Percentiles rank a stretch among this genome's conserved stretches.
Conservation (phyloP, 176 grass and related monocot genomes). For the Musa schizocarpa region DNA sequence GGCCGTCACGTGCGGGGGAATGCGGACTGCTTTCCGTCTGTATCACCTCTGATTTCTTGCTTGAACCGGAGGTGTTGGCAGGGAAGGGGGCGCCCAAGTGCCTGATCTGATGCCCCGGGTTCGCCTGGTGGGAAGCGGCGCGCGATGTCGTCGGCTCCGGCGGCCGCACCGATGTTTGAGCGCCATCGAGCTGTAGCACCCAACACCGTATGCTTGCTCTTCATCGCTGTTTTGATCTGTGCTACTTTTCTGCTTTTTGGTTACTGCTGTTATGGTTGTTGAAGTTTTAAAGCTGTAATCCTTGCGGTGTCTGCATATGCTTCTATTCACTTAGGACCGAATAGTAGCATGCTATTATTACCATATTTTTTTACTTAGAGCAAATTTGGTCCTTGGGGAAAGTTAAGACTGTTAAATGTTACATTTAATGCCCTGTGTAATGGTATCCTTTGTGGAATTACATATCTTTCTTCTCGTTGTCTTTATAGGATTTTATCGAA, state of each 20-base stretch:
- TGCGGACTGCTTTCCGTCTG: not conserved
- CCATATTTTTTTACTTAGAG: too few relatives aligned
- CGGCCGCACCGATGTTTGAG: conserved; percentile 37
- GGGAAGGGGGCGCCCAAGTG: conserved; percentile 34
- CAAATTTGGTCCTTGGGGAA: too few relatives aligned
- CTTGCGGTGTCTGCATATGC: not conserved
- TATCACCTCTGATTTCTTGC: not conserved
- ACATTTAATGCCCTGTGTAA: too few relatives aligned
- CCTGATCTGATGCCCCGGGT: conserved; percentile 34
- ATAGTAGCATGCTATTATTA: not conserved
- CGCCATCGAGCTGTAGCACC: conserved; percentile 27
- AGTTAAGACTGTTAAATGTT: too few relatives aligned
- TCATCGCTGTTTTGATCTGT: conserved; percentile 7
- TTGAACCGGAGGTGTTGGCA: conserved; percentile 2
- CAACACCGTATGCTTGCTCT: conserved; percentile 35
- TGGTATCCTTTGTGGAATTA: too few relatives aligned
- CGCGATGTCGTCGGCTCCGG: conserved; percentile 54
- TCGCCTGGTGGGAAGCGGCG: not conserved
- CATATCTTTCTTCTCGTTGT: too few relatives aligned
- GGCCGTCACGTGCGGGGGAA: not conserved
- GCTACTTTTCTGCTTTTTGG: too few relatives aligned
- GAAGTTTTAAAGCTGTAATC: not conserved
- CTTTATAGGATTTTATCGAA: too few relatives aligned
- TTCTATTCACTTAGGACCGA: not conserved
- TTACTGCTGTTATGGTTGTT: not conserved